These are phyloP conservation scores for Paxillus rubicundulus DNA, from an alignment of 768 basidiomycete genomes.

Conservation along the genomic window DNA sequence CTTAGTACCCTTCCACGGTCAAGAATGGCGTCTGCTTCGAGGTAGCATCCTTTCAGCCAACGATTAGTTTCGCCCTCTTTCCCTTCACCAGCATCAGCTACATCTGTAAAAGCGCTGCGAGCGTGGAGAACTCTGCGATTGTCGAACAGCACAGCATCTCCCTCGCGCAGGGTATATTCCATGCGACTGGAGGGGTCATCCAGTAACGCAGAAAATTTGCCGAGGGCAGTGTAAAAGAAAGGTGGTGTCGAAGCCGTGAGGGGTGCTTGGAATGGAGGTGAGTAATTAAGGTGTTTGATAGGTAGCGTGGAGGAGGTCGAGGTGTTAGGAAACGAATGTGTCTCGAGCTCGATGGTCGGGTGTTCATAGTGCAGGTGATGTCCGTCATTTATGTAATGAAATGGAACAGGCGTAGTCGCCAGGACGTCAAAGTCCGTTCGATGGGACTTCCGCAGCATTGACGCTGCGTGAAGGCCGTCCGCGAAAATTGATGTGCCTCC, in stretches of 20 bases:
- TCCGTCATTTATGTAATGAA: slow-evolving; percentile 89
- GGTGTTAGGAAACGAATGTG: slow-evolving; percentile 11
- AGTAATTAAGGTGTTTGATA: slow-evolving; percentile 80
- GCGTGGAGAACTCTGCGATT: slow-evolving; percentile 90
- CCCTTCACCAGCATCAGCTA: slow-evolving; percentile 27
- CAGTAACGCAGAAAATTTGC: slow-evolving; percentile 56
- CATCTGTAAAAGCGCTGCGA: slow-evolving; percentile 67
- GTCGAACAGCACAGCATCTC: slow-evolving; percentile 88
- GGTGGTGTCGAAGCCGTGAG: slow-evolving; percentile 50
- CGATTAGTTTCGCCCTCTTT: slow-evolving; percentile 55
- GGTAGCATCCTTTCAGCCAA: slow-evolving; percentile 90
- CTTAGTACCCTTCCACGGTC: slow-evolving; percentile 58
- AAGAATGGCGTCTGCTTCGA: slow-evolving; percentile 63
- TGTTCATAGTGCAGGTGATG: slow-evolving; percentile 76
- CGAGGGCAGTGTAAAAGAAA: slow-evolving; percentile 62
- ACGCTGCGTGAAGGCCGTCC: slow-evolving; percentile 70
- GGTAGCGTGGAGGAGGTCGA: slow-evolving; percentile 11
- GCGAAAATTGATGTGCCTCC: slow-evolving; percentile 89
- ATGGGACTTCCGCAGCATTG: slow-evolving; percentile 43
- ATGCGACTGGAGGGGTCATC: slow-evolving; percentile 51
- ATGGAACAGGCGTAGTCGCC: slow-evolving; percentile 65
- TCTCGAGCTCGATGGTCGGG: slow-evolving; percentile 68
- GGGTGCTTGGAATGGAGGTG: slow-evolving; percentile 92
- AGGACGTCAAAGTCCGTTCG: slow-evolving; percentile 59
- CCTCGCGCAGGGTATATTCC: slow-evolving; percentile 69